phyloP scores from a whole-genome alignment of 2,329 filamentous ascomycete genomes.

The Penicillium psychrosexuale region DNA sequence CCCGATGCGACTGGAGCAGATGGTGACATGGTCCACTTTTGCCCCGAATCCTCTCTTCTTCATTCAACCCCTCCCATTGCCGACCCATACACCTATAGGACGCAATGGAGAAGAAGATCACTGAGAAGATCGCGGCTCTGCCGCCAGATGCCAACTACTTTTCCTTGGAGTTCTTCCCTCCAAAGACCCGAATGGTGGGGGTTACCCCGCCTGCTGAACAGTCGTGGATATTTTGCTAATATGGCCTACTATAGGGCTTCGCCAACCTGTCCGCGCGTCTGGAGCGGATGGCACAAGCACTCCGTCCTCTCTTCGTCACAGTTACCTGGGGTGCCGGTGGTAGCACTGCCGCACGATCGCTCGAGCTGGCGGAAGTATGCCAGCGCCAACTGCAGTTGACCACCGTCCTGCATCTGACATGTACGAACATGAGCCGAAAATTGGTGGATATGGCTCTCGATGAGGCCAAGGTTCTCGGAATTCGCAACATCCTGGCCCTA shows the following conservation, averaged over 20 bases:
- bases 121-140: conserved; percentile 89
- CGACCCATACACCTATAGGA: conserved; percentile 12
- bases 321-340: conserved; percentile 98
- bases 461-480: conserved; percentile 83
- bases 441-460: conserved; percentile 86
- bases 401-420: conserved; percentile 93
- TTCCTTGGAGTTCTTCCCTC: conserved; percentile 98
- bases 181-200: conserved; percentile 81
- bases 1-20: conserved; percentile 14
- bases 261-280: conserved; percentile 90
- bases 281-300: conserved; percentile 87
- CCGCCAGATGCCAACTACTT: conserved; percentile 80
- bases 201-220: conserved; percentile 28
- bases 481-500: conserved; percentile 89
- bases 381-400: conserved; percentile 89
- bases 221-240: conserved; percentile 24
- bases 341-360: conserved; percentile 82
- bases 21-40: conserved; percentile 23
- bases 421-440: conserved; percentile 90
- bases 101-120: conserved; percentile 83
- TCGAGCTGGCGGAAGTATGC: conserved; percentile 92
- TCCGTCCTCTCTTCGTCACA: conserved; percentile 91
- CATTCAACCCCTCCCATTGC: conserved; percentile 15
- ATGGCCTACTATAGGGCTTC: conserved; percentile 59
- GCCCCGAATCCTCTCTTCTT: conserved; percentile 20